Base-by-base conservation (phyloP, 768 basidiomycete species). In the Rhodotorula babjevae region DNA sequence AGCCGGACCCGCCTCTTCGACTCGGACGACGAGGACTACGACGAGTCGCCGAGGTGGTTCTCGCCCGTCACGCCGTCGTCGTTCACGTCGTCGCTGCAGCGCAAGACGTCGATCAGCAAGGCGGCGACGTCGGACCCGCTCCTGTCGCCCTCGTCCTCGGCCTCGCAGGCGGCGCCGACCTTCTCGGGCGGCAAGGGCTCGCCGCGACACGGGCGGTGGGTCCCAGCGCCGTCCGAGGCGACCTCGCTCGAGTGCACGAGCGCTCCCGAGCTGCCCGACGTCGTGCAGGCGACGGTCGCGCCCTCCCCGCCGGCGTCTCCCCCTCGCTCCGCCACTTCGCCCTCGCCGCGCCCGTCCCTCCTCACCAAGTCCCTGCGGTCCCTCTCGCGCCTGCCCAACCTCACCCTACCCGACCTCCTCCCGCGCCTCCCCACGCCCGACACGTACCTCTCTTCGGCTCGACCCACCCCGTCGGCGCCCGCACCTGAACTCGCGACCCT, bases 301-400 rank as follows among this genome's bases (percentile, higher is more conserved):
- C 33, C 55, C 7, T 49, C 69, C 0, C 15, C 46, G 29, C 71
- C 71, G 9, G 3, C 59, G 0, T 42, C 58, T 1, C 61, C 64
- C 2, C 56, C 31, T 2, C 64, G 31, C 0, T 49, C 27, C 0
- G 27, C 60, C 18, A 10, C 42, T 9, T 23, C 60, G 4, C n/a
- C 60, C 33, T 8, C 46, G 9, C n/a, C 31, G 29, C 56, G 25
- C 56, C 60, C 49, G 15, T 72, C 71, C 4, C 61, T 76, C 31
- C 65, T 76, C 25, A 69, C 74, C 15, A 69, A 70, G 33, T 76
- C 74, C 10, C 62, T 76, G 2, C 62, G 68, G 0, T 64, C 71
- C 12, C 71, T 76, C 71, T 49, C 68, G 1, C 69, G 59, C 33
- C 57, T 75, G 7, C 66, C 69, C 19, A 69, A 73, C 68, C 64